These are phyloP conservation scores for Leccinellum rugosiceps DNA, from an alignment of 768 basidiomycete genomes.

Conservation along the genomic window DNA sequence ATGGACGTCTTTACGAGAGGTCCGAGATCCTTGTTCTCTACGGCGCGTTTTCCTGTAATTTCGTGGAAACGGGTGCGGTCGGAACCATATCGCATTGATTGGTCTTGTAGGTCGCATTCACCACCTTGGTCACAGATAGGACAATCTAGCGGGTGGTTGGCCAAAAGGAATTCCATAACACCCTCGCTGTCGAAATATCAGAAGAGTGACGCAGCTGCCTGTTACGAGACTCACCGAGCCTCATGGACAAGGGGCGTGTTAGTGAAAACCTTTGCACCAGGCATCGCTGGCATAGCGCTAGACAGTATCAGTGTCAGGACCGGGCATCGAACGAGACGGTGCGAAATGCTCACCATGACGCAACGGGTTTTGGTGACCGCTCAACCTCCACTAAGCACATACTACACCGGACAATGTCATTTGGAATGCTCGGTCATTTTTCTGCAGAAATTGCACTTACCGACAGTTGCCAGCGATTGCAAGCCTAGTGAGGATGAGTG, in stretches of 20 bases:
- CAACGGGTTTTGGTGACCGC: slow-evolving; percentile 90
- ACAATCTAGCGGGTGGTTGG: slow-evolving; percentile 98
- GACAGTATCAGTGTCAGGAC: slow-evolving; percentile 5
- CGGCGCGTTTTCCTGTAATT: slow-evolving; percentile 95
- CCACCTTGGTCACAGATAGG: slow-evolving; percentile 99
- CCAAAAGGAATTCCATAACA: slow-evolving; percentile 97
- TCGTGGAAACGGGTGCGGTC: slow-evolving; percentile 99
- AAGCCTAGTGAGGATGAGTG: slow-evolving; percentile 48
- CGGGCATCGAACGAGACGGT: background rate
- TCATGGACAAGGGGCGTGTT: slow-evolving; percentile 89
- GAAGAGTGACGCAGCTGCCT: slow-evolving; percentile 1
- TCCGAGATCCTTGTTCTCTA: slow-evolving; percentile 97
- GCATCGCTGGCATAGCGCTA: slow-evolving; percentile 98
- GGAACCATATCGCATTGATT: slow-evolving; percentile 98
- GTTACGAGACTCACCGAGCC: slow-evolving; percentile 54
- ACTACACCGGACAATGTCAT: slow-evolving; percentile 36
- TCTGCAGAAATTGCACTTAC: slow-evolving; percentile 40
- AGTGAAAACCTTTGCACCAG: slow-evolving; percentile 87
- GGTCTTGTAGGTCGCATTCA: slow-evolving; percentile 98
- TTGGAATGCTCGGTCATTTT: background rate
- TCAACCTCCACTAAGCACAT: slow-evolving; percentile 99
- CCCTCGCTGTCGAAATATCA: slow-evolving; percentile 63
- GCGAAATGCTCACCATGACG: slow-evolving; percentile 69
- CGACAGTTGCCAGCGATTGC: slow-evolving; percentile 98
- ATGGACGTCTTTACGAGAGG: slow-evolving; percentile 98